Conservation (phyloP, 2,329 filamentous ascomycete species). For the Penicillium sp. region DNA sequence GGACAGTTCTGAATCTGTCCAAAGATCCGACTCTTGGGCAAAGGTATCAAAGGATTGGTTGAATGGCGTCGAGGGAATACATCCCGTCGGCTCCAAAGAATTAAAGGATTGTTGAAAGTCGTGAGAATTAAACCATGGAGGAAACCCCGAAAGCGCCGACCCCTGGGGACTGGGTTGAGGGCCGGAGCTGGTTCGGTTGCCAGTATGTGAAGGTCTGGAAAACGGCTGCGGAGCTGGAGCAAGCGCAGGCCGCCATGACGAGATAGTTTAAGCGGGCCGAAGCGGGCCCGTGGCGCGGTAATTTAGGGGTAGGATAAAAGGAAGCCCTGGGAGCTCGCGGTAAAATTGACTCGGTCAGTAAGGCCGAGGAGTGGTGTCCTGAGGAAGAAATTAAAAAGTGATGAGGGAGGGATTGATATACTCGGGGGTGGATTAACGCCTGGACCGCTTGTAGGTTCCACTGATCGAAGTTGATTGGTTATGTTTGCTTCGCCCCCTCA, state of each 20-base stretch:
- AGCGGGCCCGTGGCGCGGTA: conserved; percentile 25
- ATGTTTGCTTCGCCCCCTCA: neutral
- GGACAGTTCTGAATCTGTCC: conserved; percentile 21
- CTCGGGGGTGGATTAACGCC: conserved; percentile 2
- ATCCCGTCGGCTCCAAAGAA: conserved; percentile 14
- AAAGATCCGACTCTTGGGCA: conserved; percentile 20
- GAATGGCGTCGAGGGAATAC: conserved; percentile 15
- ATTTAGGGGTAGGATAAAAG: neutral
- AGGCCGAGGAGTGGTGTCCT: conserved; percentile 20
- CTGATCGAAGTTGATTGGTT: conserved; percentile 12
- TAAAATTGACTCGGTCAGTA: conserved; percentile 13
- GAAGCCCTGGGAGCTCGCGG: neutral
- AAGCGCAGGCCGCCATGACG: conserved; percentile 24
- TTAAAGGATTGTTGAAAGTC: conserved; percentile 10
- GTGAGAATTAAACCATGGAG: conserved; percentile 18
- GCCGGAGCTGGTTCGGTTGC: conserved; percentile 15
- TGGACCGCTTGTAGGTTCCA: conserved; percentile 2
- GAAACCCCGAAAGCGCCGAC: conserved; percentile 10
- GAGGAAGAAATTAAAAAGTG: conserved; percentile 17
- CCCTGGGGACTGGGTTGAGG: conserved; percentile 18
- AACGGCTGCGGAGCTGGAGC: conserved; percentile 17
- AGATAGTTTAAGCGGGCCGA: conserved; percentile 27
- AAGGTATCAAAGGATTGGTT: conserved; percentile 20
- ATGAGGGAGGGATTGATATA: conserved; percentile 9
- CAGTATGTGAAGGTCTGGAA: conserved; percentile 16